Conservation (phyloP, 495 filamentous ascomycete genomes). For the Neurospora sp. region DNA sequence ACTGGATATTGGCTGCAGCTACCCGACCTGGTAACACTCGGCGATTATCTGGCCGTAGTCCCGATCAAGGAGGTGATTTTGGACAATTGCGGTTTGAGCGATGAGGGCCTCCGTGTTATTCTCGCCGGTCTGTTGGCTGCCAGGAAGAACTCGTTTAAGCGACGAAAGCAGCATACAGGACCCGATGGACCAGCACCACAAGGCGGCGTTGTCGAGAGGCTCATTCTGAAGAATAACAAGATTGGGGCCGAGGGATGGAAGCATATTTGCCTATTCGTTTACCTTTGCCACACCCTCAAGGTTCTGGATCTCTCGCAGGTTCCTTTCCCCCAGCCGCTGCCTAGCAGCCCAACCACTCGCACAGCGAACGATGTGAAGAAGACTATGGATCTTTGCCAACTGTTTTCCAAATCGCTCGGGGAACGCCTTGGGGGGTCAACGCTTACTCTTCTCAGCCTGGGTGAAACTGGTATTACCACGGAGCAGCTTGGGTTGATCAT, state of each 20-base stretch:
- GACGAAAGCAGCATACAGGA: conserved; percentile 28
- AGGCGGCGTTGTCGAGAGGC: conserved; percentile 69
- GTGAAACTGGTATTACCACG: conserved; percentile 60
- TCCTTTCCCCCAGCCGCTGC: conserved; percentile 51
- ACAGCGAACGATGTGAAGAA: conserved; percentile 3
- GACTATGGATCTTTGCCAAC: conserved; percentile 22
- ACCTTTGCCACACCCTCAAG: conserved; percentile 79
- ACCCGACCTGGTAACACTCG: conserved; percentile 72
- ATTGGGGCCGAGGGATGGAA: conserved; percentile 83
- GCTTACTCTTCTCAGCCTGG: conserved; percentile 76
- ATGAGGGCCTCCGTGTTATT: conserved; percentile 76
- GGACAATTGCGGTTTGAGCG: conserved; percentile 75
- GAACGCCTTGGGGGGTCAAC: conserved; percentile 64
- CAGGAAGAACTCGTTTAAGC: conserved; percentile 45
- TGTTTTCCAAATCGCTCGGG: conserved; percentile 63
- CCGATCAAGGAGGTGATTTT: conserved; percentile 76
- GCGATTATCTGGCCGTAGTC: conserved; percentile 89
- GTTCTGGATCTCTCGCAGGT: conserved; percentile 79
- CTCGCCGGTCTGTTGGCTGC: conserved; percentile 79
- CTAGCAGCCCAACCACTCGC: not conserved
- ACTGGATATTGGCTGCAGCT: conserved; percentile 74
- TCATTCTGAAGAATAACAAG: conserved; percentile 87
- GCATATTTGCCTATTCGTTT: conserved; percentile 79
- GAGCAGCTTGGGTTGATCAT: conserved; percentile 63
- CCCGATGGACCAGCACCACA: conserved; percentile 27